Base-by-base conservation (phyloP, 176 grass and related monocot genomes). In the Aegilops speltoides region DNA sequence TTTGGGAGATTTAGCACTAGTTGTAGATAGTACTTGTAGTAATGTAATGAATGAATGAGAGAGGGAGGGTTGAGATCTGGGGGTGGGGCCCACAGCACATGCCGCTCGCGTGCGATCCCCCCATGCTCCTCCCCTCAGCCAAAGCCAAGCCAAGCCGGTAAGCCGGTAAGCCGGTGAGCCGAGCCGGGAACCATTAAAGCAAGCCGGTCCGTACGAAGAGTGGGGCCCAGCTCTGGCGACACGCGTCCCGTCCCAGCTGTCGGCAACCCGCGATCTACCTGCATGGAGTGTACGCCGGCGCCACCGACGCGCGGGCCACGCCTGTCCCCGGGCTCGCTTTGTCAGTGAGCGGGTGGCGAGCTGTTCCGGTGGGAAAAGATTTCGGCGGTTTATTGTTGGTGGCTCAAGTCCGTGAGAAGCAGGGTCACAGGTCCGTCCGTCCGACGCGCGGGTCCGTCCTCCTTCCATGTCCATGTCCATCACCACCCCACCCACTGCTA, bases 321-420 rank as follows among this genome's bases (percentile, higher is more conserved):
- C 0, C 0, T 4, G 0, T 1, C 15, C 0, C 0, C 0, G 12
- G 36, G 20, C 0, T 0, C 0, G 2, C 0, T 0, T 1, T 0
- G 33, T 61, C 46, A 68, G 64, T 33, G 71, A 26, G 0, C 0
- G 20, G 11, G 50, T 1, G 4, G 0, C 0, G 1, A 1, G 0
- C 0, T 0, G 1, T 3, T 0, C 0, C 9, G 3, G 67, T 70
- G 67, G 3, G 1, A 22, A 70, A 37, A 25, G 46, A 40, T 57
- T 19, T 43, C 2, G 5, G 5, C 24, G 23, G 38, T 88, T 88
- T 88, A 88, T 88, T 68, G 80, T 68, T 76, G 50, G 34, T 63
- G 13, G 80, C 72, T 88, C 80, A 78, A 88, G 63, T 88, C 86
- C 86, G 80, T 83, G 86, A 87, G 79, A 71, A 23, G 69, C 32